Evolutionary conservation across 441 rosid species (phyloP), one percentile per base, ranked within the genome.

Genomic region (Breynia disticha): DNA sequence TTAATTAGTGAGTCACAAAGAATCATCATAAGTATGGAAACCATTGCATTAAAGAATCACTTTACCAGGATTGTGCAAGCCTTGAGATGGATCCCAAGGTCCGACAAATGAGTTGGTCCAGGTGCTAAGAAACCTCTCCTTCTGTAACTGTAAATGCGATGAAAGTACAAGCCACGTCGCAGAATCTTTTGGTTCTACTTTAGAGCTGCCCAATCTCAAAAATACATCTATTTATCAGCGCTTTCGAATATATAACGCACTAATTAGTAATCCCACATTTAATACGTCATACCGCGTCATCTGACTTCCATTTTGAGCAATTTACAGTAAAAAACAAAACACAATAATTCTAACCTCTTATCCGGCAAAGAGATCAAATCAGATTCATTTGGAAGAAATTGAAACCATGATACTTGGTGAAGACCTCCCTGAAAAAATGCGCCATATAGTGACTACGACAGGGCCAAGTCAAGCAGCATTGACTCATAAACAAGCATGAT

Each of bases 71-170:
- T 90, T 95, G 63, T 95, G 89, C 71, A 90, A 61, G 52, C 99
- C 99, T 73, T 94, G 99, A 66, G 99, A 94, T 24, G 97, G 99
- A 76, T 94, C 99, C 99, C 99, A 94, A 71, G 99, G 99, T 69
- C 99, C 99, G 62, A 94, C 97, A 74, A 94, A 94, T 60, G 99
- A 90, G 77, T 90, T 94, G 35, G 97, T 94, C 99, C 99, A 94
- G 28, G 99, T 65, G 61, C 82, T 90, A 19, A 94, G 79, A 77
- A 82, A 86, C 11, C 95, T 94, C 66, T 83, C 88, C 78, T 84
- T 79, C 73, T 81, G 99, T 75, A 95, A 67, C 77, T 79, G 82
- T 20, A 87, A 68, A 77, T 95, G 97, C 60, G 99, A 81, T 22
- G 95, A 90, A 61, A 95, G 88, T 60, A 95, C 99, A 55, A 81